These are phyloP conservation scores for Colletotrichum nymphaeae DNA, from an alignment of 2,329 filamentous ascomycete species.

Conservation along the genomic window DNA sequence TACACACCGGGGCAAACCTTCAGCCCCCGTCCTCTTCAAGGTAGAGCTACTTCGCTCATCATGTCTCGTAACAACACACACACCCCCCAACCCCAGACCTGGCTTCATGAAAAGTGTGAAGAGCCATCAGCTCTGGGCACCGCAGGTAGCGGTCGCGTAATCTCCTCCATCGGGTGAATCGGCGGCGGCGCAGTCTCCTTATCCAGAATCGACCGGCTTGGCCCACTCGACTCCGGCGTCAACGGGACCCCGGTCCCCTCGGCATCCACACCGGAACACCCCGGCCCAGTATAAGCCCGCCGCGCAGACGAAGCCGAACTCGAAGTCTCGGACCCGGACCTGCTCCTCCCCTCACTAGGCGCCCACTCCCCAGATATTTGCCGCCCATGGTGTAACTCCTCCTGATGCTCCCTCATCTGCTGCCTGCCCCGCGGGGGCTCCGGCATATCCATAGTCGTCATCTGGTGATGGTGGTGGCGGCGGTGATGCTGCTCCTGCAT, in stretches of 20 bases:
- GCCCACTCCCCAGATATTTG: background rate
- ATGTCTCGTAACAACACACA: background rate
- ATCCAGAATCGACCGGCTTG: slow-evolving; percentile 6
- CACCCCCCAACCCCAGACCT: background rate
- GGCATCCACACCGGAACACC: slow-evolving; percentile 24
- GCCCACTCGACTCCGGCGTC: slow-evolving; percentile 20
- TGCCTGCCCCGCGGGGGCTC: background rate
- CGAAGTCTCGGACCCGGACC: slow-evolving; percentile 19
- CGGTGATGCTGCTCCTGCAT: background rate
- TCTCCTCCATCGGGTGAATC: background rate
- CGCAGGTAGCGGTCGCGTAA: background rate
- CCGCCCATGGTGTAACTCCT: background rate
- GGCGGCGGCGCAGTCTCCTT: slow-evolving; percentile 6
- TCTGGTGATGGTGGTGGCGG: background rate
- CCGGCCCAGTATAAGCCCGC: background rate
- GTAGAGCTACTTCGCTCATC: no score
- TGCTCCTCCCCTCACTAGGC: background rate
- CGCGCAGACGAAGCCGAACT: background rate
- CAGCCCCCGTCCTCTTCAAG: no score
- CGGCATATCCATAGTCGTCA: background rate
- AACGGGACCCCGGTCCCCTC: slow-evolving; percentile 2
- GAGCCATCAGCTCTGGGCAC: background rate
- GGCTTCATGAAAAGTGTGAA: background rate
- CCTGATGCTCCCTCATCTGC: background rate
- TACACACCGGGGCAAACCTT: background rate